Evolutionary conservation across 306 rosid genomes (phyloP).

Genomic region (Gleditsia sinensis): DNA sequence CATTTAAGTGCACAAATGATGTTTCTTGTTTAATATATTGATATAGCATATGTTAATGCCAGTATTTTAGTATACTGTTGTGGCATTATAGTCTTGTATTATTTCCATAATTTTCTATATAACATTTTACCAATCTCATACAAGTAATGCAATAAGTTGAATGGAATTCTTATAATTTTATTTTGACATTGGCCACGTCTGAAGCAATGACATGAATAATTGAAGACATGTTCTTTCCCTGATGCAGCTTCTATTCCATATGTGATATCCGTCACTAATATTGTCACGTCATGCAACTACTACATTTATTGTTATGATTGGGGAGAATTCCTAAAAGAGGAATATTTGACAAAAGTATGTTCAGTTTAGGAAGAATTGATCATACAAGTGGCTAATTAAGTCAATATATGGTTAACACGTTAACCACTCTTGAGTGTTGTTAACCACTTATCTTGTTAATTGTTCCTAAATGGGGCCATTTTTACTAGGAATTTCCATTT

Average conservation of each 20-base stretch:
- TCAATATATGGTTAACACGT: neutral
- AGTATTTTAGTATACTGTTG: conserved; percentile 8
- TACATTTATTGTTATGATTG: neutral
- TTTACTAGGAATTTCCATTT: neutral
- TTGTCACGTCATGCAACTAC: neutral
- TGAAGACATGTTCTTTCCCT: neutral
- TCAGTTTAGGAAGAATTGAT: neutral
- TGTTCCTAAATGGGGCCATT: neutral
- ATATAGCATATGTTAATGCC: conserved; percentile 3
- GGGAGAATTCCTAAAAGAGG: neutral
- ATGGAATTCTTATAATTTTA: neutral
- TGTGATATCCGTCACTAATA: neutral
- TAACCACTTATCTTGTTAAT: neutral
- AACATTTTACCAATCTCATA: neutral
- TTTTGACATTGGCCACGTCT: neutral
- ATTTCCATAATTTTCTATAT: neutral
- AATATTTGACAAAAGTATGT: neutral
- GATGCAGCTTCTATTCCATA: neutral
- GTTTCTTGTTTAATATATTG: neutral
- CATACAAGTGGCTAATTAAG: neutral
- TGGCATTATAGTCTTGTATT: conserved; percentile 17
- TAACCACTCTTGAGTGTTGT: neutral
- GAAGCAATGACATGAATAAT: neutral
- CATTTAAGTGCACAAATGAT: neutral
- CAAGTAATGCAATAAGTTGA: neutral